phyloP scores from a whole-genome alignment of 2,329 filamentous ascomycete species.

The Cercospora janseana region DNA sequence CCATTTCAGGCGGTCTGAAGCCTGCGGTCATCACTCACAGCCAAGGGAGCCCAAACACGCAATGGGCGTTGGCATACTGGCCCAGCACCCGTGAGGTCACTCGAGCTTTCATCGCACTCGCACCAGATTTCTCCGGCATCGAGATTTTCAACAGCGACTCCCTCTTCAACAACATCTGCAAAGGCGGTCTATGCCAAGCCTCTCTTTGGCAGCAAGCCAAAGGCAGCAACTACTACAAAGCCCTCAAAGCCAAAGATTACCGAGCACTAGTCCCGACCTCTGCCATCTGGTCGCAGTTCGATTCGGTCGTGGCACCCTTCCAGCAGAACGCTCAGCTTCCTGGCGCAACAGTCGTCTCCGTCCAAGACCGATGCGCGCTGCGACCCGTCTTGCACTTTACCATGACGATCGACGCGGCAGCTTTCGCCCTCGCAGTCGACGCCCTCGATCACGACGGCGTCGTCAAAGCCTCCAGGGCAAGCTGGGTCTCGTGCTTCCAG shows the following conservation, averaged over 20 bases:
- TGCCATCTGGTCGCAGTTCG: slow-evolving; percentile 31
- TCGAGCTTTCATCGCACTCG: slow-evolving; percentile 31
- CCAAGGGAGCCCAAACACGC: slow-evolving; percentile 34
- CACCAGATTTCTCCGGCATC: slow-evolving; percentile 35
- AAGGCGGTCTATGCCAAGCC: slow-evolving; percentile 31
- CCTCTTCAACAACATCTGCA: slow-evolving; percentile 28
- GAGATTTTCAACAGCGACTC: slow-evolving; percentile 26
- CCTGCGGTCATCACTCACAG: slow-evolving; percentile 34
- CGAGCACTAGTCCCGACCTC: slow-evolving; percentile 33
- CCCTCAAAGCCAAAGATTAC: slow-evolving; percentile 30
- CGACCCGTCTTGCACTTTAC: slow-evolving; percentile 28
- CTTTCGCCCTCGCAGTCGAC: slow-evolving; percentile 33
- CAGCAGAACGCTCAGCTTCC: slow-evolving; percentile 33
- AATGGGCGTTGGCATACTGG: slow-evolving; percentile 37
- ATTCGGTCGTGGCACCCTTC: slow-evolving; percentile 32
- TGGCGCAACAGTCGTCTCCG: slow-evolving; percentile 27
- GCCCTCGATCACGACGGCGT: slow-evolving; percentile 33
- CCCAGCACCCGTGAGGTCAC: slow-evolving; percentile 32
- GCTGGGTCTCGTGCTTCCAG: slow-evolving; percentile 23
- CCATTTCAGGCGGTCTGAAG: slow-evolving; percentile 28
- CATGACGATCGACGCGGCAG: slow-evolving; percentile 33
- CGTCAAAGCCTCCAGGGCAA: slow-evolving; percentile 19
- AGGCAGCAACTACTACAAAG: slow-evolving; percentile 34
- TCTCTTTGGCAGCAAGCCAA: slow-evolving; percentile 34
- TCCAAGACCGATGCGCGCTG: slow-evolving; percentile 32